A percentile compares a stretch with the other conserved stretches of the same genome.
These are phyloP conservation scores for Pseudomicrostroma phylloplanum DNA, from an alignment of 1,284 basidiomycete genomes.

Conservation along the genomic window DNA sequence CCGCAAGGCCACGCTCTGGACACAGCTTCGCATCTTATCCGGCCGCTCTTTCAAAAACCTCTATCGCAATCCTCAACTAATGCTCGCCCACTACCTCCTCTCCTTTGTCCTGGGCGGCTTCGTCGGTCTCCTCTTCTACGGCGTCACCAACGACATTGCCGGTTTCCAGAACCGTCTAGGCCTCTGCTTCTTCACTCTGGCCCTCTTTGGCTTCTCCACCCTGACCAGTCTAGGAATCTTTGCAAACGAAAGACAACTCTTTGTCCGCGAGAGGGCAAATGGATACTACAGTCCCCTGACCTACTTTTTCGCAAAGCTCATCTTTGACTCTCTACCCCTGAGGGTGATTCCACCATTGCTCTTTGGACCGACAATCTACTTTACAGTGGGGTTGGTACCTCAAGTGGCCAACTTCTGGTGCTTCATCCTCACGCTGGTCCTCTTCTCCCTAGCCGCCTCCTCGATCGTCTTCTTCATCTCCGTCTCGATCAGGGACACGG, in stretches of 20 bases:
- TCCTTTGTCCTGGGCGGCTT: conserved; percentile 74
- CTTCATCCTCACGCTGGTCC: conserved; percentile 58
- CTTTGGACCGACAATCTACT: conserved; percentile 87
- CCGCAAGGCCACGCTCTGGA: conserved; percentile 74
- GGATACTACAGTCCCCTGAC: conserved; percentile 93
- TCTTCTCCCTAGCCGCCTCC: conserved; percentile 91
- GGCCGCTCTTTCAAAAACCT: conserved; percentile 97
- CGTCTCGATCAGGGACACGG: conserved; percentile 74
- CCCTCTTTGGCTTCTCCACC: conserved; percentile 92
- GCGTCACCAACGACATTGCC: conserved; percentile 60
- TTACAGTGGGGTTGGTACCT: conserved; percentile 85
- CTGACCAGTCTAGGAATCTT: conserved; percentile 85
- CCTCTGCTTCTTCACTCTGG: conserved; percentile 90
- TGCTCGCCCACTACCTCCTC: conserved; percentile 82
- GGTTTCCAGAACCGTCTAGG: conserved; percentile 61
- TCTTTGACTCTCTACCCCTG: conserved; percentile 91
- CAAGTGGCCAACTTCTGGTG: conserved; percentile 81
- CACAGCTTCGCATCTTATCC: conserved; percentile 86
- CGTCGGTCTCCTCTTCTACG: conserved; percentile 73
- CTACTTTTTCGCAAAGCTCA: conserved; percentile 90
- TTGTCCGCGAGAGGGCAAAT: conserved; percentile 94
- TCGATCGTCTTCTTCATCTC: conserved; percentile 83
- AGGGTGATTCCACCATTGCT: conserved; percentile 88
- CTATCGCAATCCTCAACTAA: conserved; percentile 75
- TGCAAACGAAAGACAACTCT: conserved; percentile 85